phyloP scores from a whole-genome alignment of 768 basidiomycete species.

The Suillus occidentalis region DNA sequence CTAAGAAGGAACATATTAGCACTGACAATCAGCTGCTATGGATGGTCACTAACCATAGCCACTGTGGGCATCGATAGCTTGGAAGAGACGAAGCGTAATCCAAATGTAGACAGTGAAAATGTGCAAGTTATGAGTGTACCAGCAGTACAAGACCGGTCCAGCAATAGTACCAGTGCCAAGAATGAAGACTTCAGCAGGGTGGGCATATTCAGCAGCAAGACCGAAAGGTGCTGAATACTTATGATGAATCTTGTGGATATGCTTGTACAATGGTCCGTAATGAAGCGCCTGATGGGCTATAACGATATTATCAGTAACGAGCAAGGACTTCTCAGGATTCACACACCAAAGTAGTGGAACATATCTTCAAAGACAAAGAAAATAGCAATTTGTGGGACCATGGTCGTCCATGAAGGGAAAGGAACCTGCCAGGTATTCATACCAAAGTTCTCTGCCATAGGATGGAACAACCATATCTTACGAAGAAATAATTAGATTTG shows the following conservation, averaged over 20 bases:
- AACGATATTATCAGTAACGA: slow-evolving; percentile 6
- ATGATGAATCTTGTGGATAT: slow-evolving; percentile 98
- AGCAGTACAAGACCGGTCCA: slow-evolving; percentile 86
- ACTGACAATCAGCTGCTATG: neutral
- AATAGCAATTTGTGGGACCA: slow-evolving; percentile 74
- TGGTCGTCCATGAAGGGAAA: slow-evolving; percentile 70
- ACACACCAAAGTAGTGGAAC: slow-evolving; percentile 85
- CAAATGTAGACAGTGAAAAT: slow-evolving; percentile 92
- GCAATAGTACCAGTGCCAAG: slow-evolving; percentile 89
- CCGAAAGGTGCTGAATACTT: slow-evolving; percentile 97
- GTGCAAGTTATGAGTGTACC: slow-evolving; percentile 71
- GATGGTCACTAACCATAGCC: slow-evolving; percentile 73
- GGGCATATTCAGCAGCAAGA: slow-evolving; percentile 96
- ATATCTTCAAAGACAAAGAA: slow-evolving; percentile 98
- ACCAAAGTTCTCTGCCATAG: slow-evolving; percentile 81
- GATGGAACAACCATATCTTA: slow-evolving; percentile 91
- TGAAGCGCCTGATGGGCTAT: slow-evolving; percentile 89
- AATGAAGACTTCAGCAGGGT: slow-evolving; percentile 94
- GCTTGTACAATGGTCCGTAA: slow-evolving; percentile 78
- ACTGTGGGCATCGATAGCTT: slow-evolving; percentile 95
- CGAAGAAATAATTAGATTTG: neutral
- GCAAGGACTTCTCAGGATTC: neutral
- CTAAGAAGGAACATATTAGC: slow-evolving; percentile 32
- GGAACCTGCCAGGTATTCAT: slow-evolving; percentile 95
- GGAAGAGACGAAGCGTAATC: slow-evolving; percentile 93